A percentile compares a stretch with the other conserved stretches of the same genome.
Conservation (phyloP, 257 asterid species). For the Sherardia arvensis region DNA sequence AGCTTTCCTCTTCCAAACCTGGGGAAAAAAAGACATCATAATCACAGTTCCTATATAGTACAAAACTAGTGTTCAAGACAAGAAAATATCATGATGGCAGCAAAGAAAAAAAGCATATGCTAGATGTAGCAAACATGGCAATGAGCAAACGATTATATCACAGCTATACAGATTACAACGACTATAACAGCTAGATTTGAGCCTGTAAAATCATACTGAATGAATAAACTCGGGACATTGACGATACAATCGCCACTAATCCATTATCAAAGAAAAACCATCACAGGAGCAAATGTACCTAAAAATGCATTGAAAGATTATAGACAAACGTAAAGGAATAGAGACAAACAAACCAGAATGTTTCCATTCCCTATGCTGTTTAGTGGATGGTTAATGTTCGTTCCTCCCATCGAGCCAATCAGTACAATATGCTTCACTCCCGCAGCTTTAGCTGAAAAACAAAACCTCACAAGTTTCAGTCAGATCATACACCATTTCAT, state of each 20-base stretch:
- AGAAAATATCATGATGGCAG: neutral
- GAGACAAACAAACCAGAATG: conserved; percentile 59
- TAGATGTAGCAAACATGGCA: neutral
- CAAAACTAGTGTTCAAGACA: neutral
- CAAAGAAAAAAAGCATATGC: conserved; percentile 1
- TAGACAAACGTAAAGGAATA: neutral
- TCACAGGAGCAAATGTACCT: neutral
- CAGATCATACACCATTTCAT: neutral
- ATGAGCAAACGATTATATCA: neutral
- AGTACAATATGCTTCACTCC: conserved; percentile 91
- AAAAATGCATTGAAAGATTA: neutral
- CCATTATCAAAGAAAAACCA: neutral
- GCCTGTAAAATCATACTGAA: neutral
- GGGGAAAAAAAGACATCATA: conserved; percentile 4
- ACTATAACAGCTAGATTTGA: neutral
- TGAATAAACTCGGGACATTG: neutral
- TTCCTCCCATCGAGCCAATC: conserved; percentile 99
- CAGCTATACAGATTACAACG: neutral
- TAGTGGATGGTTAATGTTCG: conserved; percentile 56
- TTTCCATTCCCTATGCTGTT: conserved; percentile 87
- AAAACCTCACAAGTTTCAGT: conserved; percentile 9
- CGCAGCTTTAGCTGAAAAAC: conserved; percentile 74
- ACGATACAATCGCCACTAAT: neutral
- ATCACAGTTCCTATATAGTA: neutral
- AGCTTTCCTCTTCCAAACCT: conserved; percentile 94